Percentiles rank a stretch among this genome's conserved stretches.
These are phyloP conservation scores for Pestalotiopsis sp. DNA, from an alignment of 2,329 filamentous ascomycete species.

Conservation along the genomic window DNA sequence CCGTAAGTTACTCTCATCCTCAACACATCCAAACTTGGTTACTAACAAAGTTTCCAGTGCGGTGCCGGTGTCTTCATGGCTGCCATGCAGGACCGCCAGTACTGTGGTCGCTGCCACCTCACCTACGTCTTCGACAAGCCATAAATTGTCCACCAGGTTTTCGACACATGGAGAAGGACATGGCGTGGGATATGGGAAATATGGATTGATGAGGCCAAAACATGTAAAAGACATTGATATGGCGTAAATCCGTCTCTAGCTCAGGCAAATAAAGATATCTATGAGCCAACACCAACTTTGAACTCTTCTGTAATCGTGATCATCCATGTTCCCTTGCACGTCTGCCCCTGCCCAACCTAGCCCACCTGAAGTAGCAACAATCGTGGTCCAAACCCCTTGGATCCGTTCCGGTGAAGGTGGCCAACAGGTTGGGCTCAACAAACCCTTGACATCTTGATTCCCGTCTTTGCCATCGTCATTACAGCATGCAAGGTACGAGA, in stretches of 20 bases:
- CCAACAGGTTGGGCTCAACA: no score
- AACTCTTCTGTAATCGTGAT: not conserved
- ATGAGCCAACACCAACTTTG: not conserved
- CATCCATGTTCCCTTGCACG: not conserved
- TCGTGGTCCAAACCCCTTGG: not conserved
- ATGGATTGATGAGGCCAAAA: constrained; percentile 7
- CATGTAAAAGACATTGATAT: constrained; percentile 2
- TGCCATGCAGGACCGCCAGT: constrained; percentile 99
- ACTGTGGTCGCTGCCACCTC: constrained; percentile 78
- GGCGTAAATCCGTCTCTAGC: constrained; percentile 10
- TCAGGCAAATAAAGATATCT: constrained; percentile 6
- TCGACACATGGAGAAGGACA: not conserved
- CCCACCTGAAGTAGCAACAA: not conserved
- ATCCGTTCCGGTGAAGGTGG: no score
- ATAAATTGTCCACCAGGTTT: constrained; percentile 20
- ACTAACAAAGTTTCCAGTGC: constrained; percentile 60
- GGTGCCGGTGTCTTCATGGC: constrained; percentile 99
- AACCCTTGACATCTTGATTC: not conserved
- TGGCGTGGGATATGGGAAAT: constrained; percentile 1
- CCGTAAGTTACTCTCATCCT: constrained; percentile 58
- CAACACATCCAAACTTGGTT: not conserved
- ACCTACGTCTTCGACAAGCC: constrained; percentile 74
- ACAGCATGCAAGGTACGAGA: not conserved
- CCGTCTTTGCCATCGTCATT: not conserved
- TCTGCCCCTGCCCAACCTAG: not conserved